Percentiles rank a stretch among this genome's conserved stretches.
Conservation (phyloP, 495 filamentous ascomycete genomes). For the Monascus purpureus region DNA sequence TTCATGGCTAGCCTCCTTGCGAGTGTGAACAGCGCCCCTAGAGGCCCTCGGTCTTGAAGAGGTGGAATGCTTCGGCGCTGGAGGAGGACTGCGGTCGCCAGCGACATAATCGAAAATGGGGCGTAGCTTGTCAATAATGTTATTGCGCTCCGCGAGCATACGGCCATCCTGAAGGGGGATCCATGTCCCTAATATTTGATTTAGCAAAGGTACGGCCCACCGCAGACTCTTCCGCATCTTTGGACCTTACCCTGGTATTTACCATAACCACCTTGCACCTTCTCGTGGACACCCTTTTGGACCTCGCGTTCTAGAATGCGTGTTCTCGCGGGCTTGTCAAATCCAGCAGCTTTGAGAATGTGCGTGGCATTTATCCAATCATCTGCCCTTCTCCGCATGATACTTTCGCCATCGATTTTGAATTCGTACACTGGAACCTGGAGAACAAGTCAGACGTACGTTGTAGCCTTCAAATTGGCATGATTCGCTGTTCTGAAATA, state of each 20-base stretch:
- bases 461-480: neutral
- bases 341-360: constrained; percentile 76
- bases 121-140: constrained; percentile 62
- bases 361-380: constrained; percentile 95
- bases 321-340: constrained; percentile 83
- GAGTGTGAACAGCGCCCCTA: constrained; percentile 26
- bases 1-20: constrained; percentile 15
- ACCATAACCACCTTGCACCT: constrained; percentile 94
- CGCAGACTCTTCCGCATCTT: too few species aligned
- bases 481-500: too few species aligned
- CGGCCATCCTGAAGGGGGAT: constrained; percentile 76
- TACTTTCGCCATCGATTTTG: constrained; percentile 64
- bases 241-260: constrained; percentile 74
- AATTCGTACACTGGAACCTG: constrained; percentile 86
- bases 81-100: constrained; percentile 76
- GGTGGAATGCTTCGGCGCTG: constrained; percentile 77
- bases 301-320: constrained; percentile 93
- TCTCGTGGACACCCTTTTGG: constrained; percentile 90
- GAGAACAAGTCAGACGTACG: constrained; percentile 1
- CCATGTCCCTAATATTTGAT: constrained; percentile 67
- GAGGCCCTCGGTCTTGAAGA: constrained; percentile 55
- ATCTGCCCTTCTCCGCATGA: constrained; percentile 79
- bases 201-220: too few species aligned
- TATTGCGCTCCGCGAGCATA: constrained; percentile 70
- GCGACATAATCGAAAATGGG: constrained; percentile 84